Evolutionary conservation across 2,329 filamentous ascomycete species (phyloP).

Genomic region (Teratosphaeriaceae sp.): DNA sequence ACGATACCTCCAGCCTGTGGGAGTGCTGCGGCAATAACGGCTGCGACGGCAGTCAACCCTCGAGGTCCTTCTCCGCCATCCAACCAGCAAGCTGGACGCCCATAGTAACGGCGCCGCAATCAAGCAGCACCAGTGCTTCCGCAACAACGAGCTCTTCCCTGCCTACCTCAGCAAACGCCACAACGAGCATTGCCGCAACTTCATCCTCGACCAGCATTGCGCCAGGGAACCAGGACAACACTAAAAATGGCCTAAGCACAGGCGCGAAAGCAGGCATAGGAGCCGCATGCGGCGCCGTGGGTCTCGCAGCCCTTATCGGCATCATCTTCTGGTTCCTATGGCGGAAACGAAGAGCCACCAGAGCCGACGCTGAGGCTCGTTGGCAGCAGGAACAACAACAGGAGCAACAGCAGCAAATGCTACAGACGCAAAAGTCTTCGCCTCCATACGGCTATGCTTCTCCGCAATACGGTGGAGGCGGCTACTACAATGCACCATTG

Average conservation of each 20-base stretch:
- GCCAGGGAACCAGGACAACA: not conserved
- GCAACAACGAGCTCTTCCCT: not conserved
- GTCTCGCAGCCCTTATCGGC: not conserved
- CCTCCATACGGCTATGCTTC: not conserved
- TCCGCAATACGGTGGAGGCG: not conserved
- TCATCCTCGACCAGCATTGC: not conserved
- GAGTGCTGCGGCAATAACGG: conserved; percentile 9
- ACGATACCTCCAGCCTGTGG: conserved; percentile 3
- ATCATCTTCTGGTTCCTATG: not conserved
- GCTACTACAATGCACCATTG: not conserved
- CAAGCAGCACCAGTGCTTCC: not conserved
- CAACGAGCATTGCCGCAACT: not conserved
- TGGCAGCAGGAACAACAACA: not conserved
- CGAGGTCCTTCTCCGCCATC: not conserved
- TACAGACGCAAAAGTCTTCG: not conserved
- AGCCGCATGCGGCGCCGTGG: conserved; percentile 7
- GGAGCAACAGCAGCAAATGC: not conserved
- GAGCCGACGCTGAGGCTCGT: not conserved
- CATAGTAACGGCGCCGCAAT: not conserved
- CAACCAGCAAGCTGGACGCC: conserved; percentile 1
- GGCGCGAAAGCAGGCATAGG: conserved; percentile 9
- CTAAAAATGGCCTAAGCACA: conserved; percentile 1
- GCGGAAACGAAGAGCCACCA: not conserved
- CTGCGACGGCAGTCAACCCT: not conserved
- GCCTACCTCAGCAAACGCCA: not conserved